These are phyloP conservation scores for Tolypocladium ophioglossoides DNA, from an alignment of 2,329 filamentous ascomycete genomes.

Conservation along the genomic window DNA sequence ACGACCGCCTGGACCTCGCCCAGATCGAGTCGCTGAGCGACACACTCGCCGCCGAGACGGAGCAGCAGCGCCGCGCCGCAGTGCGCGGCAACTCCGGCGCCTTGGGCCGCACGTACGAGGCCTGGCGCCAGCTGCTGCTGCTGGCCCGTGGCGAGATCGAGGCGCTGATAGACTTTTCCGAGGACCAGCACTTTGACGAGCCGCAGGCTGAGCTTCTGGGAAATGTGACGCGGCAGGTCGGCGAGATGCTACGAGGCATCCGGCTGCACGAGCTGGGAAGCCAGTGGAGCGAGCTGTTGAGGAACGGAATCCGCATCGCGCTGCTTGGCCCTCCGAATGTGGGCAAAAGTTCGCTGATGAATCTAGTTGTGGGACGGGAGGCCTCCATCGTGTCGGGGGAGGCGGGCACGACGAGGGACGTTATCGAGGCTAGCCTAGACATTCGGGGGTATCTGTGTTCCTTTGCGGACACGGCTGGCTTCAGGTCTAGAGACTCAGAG, in stretches of 20 bases:
- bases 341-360: slow-evolving; percentile 90
- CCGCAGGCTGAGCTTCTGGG: slow-evolving; percentile 60
- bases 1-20: slow-evolving; percentile 73
- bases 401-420: slow-evolving; percentile 86
- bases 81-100: slow-evolving; percentile 64
- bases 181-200: slow-evolving; percentile 96
- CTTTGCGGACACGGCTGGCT: slow-evolving; percentile 91
- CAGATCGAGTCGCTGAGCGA: slow-evolving; percentile 64
- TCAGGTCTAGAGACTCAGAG: slow-evolving; percentile 41
- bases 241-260: slow-evolving; percentile 50
- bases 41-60: slow-evolving; percentile 61
- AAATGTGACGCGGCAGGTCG: slow-evolving; percentile 58
- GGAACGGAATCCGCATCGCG: slow-evolving; percentile 76
- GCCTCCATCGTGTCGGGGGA: slow-evolving; percentile 92
- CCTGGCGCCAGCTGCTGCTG: slow-evolving; percentile 68
- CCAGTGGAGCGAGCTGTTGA: slow-evolving; percentile 70
- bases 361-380: slow-evolving; percentile 79
- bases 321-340: slow-evolving; percentile 87
- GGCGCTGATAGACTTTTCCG: slow-evolving; percentile 91
- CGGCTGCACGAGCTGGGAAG: slow-evolving; percentile 63
- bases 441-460: slow-evolving; percentile 82
- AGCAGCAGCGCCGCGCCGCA: slow-evolving; percentile 82
- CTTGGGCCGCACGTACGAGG: slow-evolving; percentile 67
- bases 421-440: slow-evolving; percentile 86
- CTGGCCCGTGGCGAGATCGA: slow-evolving; percentile 84